Evolutionary conservation across 331 rosid species (phyloP), one percentile per base, ranked within the genome.

Genomic region (Arachis monticola): DNA sequence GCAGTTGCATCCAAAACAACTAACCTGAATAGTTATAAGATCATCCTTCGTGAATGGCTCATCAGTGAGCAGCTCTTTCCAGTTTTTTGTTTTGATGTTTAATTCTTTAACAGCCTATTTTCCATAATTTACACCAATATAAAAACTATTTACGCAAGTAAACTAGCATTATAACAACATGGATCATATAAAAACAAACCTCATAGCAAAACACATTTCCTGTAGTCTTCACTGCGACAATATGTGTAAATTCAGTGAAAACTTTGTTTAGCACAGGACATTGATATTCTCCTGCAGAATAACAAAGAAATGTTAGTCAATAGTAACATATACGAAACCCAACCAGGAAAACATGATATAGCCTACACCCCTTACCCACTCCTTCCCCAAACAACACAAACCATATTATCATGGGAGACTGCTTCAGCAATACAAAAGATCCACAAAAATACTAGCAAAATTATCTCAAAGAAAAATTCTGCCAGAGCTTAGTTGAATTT

Each of bases 21-120:
- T 74, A 56, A 87, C 97, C 96, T 92, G 99, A 85, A 95, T 88
- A 68, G 99, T 95, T 84, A 95, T 84, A 64, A 95, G 86, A 75
- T 95, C 98, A 69, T 80, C 91, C 91, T 63, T 90, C 41, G 92
- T 73, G 78, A 92, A 92, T 80, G 93, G 88, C 80, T 95, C 97
- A 69, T 92, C 99, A 6, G 97, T 90, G 79, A 95, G 93, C 47
- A 95, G 99, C 80, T 95, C 97, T 85, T 92, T 95, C 99, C 99
- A 95, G 83, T 90, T 92, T 86, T 90, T 95, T 6, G 89, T 95
- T 86, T 92, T 95, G 74, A 95, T 81, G 82, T 95, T 95, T 60
- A 95, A 83, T 81, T 95, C 99, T 84, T 92, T 95, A 51, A 92
- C 81, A 50, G 99, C 97, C 97, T 95, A 70, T 53, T 78, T 75